Evolutionary conservation across 352 stramenopile species (phyloP), one percentile per base, ranked within the genome.

Genomic region (Phytophthora brassicae): DNA sequence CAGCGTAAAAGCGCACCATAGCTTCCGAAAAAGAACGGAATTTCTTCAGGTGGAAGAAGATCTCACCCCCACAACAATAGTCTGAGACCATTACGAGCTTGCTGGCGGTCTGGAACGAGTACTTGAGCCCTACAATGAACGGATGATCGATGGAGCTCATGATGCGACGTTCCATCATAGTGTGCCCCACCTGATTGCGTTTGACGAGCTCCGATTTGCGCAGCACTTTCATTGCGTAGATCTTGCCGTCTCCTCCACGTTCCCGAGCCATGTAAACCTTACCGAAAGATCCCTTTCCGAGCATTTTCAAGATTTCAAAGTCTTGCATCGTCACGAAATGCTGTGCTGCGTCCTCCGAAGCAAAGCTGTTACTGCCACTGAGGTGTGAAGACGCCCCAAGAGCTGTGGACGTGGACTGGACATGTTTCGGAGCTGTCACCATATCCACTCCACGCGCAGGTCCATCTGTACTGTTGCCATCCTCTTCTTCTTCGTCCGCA

Each of bases 301-400:
- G 95, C 74, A 99, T 97, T 72, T 98, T 98, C 26, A 99, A 85
- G 54, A 99, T 96, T 62, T 98, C 95, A 75, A 99, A 99, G 63
- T 96, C 89, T 49, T 80, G 71, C 78, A 92, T 89, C 2, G 68
- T 75, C 35, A 95, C 76, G 16, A 81, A 55, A 19, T 72, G 64
- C 41, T 47, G 51, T 36, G 29, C 54, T 23, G 54, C 29, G 13
- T 76, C 68, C 26, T 76, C 64, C 41, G 55, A 56, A 1, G 33
- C 48, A 36, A 67, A 56, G 39, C 44, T 59, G 49, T 56, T 66
- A 62, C 66, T 68, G 41, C 43, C 47, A 56, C 64, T 75, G 16
- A 66, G 26, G 14, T 56, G 56, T 13, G 56, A 69, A 17, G 55
- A 65, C 39, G 52, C 64, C 12, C 56, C 60, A 2, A 71, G 42